These are phyloP conservation scores for Oryza longistaminata DNA, from an alignment of 176 grass and related monocot species.

Conservation along the genomic window DNA sequence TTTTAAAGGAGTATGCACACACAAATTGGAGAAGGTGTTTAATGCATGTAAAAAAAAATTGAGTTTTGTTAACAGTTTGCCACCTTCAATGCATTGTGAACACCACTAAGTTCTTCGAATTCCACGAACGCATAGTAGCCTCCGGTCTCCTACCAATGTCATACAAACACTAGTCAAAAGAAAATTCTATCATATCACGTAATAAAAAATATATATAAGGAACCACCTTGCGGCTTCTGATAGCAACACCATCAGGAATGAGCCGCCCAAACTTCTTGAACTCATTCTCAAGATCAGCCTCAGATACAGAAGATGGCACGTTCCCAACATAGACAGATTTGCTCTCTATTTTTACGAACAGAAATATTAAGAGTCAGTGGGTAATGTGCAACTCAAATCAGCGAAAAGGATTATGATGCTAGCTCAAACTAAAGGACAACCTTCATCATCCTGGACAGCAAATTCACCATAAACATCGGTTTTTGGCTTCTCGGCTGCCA, in stretches of 20 bases:
- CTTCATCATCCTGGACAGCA: conserved; percentile 71
- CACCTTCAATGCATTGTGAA: conserved; percentile 72
- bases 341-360: conserved; percentile 52
- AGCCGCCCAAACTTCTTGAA: conserved; percentile 85
- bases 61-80: conserved; percentile 9
- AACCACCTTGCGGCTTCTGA: conserved; percentile 85
- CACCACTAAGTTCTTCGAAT: conserved; percentile 74
- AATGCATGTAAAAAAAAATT: background rate
- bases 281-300: conserved; percentile 74
- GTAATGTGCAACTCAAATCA: conserved; percentile 8
- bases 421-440: conserved; percentile 36
- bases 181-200: background rate
- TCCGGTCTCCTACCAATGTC: conserved; percentile 70
- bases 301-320: conserved; percentile 52
- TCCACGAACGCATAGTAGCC: conserved; percentile 87
- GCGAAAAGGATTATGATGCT: conserved; percentile 23
- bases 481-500: conserved; percentile 49
- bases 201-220: conserved; percentile 19
- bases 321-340: conserved; percentile 92
- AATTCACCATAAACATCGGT: conserved; percentile 59
- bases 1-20: background rate
- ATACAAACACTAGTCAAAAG: background rate
- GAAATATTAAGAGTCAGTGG: conserved; percentile 18
- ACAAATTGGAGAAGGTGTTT: background rate
- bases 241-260: conserved; percentile 81